phyloP scores from a whole-genome alignment of 768 basidiomycete species.

The Boletus fagicola region DNA sequence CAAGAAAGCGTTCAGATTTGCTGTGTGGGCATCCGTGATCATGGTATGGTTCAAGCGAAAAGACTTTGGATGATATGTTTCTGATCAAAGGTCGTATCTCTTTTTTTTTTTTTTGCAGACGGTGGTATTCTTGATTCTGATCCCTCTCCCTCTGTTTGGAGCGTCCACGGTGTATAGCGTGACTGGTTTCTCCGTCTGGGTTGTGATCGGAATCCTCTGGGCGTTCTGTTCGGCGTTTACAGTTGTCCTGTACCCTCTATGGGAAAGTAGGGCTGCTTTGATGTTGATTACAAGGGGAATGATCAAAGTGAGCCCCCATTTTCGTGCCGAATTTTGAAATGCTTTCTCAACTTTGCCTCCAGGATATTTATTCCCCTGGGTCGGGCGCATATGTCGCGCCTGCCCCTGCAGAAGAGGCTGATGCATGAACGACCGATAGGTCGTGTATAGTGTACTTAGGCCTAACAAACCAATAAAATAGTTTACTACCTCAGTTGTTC shows the following conservation, averaged over 20 bases:
- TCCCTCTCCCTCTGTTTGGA: constrained; percentile 87
- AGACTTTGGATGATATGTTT: neutral
- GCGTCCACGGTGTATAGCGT: constrained; percentile 68
- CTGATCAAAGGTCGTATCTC: neutral
- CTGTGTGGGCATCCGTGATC: constrained; percentile 66
- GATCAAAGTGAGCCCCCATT: constrained; percentile 47
- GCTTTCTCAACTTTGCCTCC: neutral
- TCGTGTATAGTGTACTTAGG: neutral
- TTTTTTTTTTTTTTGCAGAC: constrained; percentile 36
- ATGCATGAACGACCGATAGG: neutral
- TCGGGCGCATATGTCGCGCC: constrained; percentile 38
- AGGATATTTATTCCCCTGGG: constrained; percentile 44
- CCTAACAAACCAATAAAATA: neutral
- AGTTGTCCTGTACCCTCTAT: constrained; percentile 84
- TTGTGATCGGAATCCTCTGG: constrained; percentile 81
- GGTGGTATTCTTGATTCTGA: constrained; percentile 62
- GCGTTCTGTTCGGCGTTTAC: constrained; percentile 70
- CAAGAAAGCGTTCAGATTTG: constrained; percentile 76
- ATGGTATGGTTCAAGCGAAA: constrained; percentile 46
- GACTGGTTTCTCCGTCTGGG: constrained; percentile 73
- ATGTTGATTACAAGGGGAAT: constrained; percentile 57
- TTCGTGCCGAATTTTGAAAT: neutral
- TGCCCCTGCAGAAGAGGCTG: neutral
- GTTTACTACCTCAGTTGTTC: neutral
- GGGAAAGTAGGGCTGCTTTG: constrained; percentile 74